Evolutionary conservation across 371 early-diverging fungal species (phyloP), one percentile per base, ranked within the genome.

Genomic region (Lichtheimia hyalospora): DNA sequence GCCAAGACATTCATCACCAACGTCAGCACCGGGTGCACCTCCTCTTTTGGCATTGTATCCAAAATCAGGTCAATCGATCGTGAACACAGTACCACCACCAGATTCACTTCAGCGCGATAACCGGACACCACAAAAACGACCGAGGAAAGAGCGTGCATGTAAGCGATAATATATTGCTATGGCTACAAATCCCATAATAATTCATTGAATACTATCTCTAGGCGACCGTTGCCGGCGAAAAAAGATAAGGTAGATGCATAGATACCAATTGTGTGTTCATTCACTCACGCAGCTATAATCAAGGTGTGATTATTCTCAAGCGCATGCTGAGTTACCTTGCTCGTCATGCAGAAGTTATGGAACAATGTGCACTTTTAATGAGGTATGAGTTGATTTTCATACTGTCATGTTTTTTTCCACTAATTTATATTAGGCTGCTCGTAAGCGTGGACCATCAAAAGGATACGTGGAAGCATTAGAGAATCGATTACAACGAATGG

Each of bases 391-490:
- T 5, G 2, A 15, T 34, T 34, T 34, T 34, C 10, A 34, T 34
- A 10, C 10, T 34, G 5, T 1, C 10, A 34, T 34, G 34, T 10
- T 1, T 34, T 1, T 34, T n/a, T n/a, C n/a, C n/a, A 34, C 34
- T 34, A 10, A 50, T 18, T 23, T 41, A 14, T 34, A 25, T 50
- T 5, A 63, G 63, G 53, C 59, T n/a, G 64, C 64, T 8, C 52
- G 54, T 49, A 78, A 81, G 54, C 68, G 84, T 42, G 84, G 84
- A 6, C 84, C 84, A 23, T 83, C 82, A 3, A 82, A 82, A 55
- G 79, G 62, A 5, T 66, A 61, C 40, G 62, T 66, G 5, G 67
- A 66, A 49, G 56, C 51, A 5, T 39, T 66, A 7, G 67, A 66
- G 34, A 54, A 52, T 21, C 57, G 67, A 16, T 52, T 66, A 51